Evolutionary conservation across 2,329 filamentous ascomycete species (phyloP).

Genomic region (Arthrobotrys iridis): DNA sequence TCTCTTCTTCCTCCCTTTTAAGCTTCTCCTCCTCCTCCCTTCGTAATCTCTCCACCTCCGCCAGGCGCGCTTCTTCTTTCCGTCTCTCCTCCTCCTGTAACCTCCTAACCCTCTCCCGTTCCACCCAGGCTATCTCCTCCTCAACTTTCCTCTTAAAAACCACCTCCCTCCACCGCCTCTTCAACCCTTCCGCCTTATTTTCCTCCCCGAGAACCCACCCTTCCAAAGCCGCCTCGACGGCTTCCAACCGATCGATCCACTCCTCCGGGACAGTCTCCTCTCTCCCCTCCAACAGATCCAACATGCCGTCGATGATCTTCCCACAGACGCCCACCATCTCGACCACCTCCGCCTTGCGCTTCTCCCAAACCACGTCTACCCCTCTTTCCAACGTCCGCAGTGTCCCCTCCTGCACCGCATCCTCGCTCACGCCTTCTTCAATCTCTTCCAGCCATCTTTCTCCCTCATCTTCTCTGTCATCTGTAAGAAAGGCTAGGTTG

Average conservation of each 20-base stretch:
- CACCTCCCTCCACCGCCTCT: constrained; percentile 48
- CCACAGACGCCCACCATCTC: constrained; percentile 76
- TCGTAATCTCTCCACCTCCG: constrained; percentile 21
- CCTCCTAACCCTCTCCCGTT: constrained; percentile 16
- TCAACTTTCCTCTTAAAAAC: constrained; percentile 28
- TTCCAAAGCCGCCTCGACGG: constrained; percentile 78
- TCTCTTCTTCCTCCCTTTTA: constrained; percentile 46
- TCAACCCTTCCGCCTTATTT: constrained; percentile 64
- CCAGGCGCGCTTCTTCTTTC: constrained; percentile 46
- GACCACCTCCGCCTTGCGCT: constrained; percentile 62
- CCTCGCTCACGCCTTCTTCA: constrained; percentile 61
- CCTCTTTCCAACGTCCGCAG: constrained; percentile 40
- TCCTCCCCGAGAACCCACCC: constrained; percentile 84
- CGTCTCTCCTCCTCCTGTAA: constrained; percentile 33
- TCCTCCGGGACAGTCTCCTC: constrained; percentile 83
- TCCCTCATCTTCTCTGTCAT: constrained; percentile 53
- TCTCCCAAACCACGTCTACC: constrained; percentile 59
- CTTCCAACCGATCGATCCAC: constrained; percentile 89
- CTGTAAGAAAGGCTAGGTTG: too few species aligned
- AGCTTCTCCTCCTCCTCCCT: constrained; percentile 45
- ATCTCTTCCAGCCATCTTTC: constrained; percentile 55
- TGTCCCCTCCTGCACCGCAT: constrained; percentile 15
- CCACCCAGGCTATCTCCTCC: constrained; percentile 17
- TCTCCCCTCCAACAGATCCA: constrained; percentile 85
- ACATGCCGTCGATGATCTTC: constrained; percentile 79